Base-by-base conservation (phyloP, 2,329 filamentous ascomycete genomes). In the Apiospora sp. region DNA sequence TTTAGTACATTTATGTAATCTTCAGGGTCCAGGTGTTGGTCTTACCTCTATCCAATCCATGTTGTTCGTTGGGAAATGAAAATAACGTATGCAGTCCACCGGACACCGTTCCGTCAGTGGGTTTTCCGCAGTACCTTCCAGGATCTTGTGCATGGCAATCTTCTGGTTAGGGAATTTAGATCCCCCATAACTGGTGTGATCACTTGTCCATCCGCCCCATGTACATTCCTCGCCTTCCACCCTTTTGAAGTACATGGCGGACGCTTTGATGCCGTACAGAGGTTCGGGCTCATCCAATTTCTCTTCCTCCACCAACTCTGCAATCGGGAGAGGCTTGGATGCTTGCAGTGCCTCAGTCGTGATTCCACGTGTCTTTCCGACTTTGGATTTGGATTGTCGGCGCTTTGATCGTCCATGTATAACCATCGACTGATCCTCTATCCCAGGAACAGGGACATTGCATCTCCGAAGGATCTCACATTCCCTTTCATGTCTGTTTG, bases 61-160 rank as follows among this genome's bases (percentile, higher is more conserved):
- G 24, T 74, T 74, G 41, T 74, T 74, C 1, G 71, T 48, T 1
- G 73, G 73, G 24, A 74, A 71, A 34, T 74, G 73, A 16, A 74
- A 74, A 14, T 74, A 74, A 4, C 71, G 69, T 37, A 74, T 67
- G 3, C 4, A n/a, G 19, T 71, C 7, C 24, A 14, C 2, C 0
- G 69, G 69, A 37, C 73, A 72, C 4, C 2, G 1, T 37, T 69
- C n/a, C 37, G 41, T 34, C 5, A 74, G 67, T 12, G 61, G 58
- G 24, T 72, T 74, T 2, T 61, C 43, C 16, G 67, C 16, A 3
- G 61, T 41, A 3, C 8, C 8, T 1, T 67, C 64, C 30, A 74
- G 24, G 3, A 72, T 48, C 8, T 69, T 10, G 22, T 49, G 24
- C 22, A 74, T 43, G 1, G 44, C 4, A 16, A 74, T 67, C 48